Conservation (phyloP, 805 yeast species). For the Saccharomycopsis lassenensis region DNA sequence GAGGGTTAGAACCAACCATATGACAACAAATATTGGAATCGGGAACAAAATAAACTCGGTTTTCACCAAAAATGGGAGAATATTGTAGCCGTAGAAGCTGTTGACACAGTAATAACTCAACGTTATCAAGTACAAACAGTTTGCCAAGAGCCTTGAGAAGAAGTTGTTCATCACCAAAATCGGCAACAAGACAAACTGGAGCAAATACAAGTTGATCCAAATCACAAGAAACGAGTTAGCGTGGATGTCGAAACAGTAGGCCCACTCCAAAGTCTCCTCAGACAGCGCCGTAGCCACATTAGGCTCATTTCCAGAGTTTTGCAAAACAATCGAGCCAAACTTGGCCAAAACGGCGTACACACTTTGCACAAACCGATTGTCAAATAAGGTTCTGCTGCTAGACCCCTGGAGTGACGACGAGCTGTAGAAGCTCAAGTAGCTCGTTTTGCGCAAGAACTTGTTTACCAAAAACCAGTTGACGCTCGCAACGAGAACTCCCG, state of each 20-base stretch:
- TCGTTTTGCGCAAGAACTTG: slow-evolving; percentile 41
- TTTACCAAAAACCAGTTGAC: slow-evolving; percentile 64
- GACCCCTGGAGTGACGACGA: background rate
- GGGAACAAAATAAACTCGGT: slow-evolving; percentile 56
- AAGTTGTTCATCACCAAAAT: slow-evolving; percentile 53
- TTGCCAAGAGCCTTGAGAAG: slow-evolving; percentile 64
- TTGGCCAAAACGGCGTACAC: too few relatives aligned
- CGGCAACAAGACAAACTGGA: slow-evolving; percentile 70
- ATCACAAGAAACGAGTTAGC: slow-evolving; percentile 79
- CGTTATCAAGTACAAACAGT: slow-evolving; percentile 65
- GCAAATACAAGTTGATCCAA: slow-evolving; percentile 64
- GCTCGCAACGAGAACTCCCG: slow-evolving; percentile 63
- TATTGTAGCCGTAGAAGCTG: slow-evolving; percentile 82
- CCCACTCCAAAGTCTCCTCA: slow-evolving; percentile 68
- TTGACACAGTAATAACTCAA: slow-evolving; percentile 66
- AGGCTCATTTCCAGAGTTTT: slow-evolving; percentile 16
- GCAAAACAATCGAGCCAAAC: too few relatives aligned
- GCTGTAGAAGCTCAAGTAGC: slow-evolving; percentile 7
- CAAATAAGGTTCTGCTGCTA: background rate
- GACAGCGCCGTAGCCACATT: slow-evolving; percentile 20
- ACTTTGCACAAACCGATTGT: background rate
- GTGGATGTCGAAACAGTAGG: slow-evolving; percentile 88
- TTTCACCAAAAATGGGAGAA: slow-evolving; percentile 54
- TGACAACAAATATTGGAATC: slow-evolving; percentile 44
- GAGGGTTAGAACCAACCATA: slow-evolving; percentile 47